A percentile compares a stretch with the other conserved stretches of the same genome.
These are phyloP conservation scores for Tillandsia leiboldiana DNA, from an alignment of 176 grass and related monocot species.

Conservation along the genomic window DNA sequence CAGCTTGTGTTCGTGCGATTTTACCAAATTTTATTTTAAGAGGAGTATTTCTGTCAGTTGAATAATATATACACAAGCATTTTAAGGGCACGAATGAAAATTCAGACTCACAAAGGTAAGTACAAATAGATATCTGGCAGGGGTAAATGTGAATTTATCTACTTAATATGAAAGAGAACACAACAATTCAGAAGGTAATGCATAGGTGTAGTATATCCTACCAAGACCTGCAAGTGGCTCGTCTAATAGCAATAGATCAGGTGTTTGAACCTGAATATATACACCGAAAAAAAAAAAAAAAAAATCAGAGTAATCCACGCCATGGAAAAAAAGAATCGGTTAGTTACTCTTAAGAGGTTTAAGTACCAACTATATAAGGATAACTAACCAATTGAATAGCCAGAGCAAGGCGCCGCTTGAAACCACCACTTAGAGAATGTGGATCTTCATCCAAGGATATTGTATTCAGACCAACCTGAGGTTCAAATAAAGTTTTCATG, in stretches of 20 bases:
- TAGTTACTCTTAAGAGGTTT: neutral
- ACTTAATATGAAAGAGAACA: constrained; percentile 9
- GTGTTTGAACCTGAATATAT: constrained; percentile 67
- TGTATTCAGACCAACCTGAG: constrained; percentile 61
- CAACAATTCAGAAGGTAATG: constrained; percentile 2
- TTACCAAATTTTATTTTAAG: too few relatives aligned
- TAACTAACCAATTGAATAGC: constrained; percentile 77
- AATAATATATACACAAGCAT: too few relatives aligned
- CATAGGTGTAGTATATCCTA: constrained; percentile 20
- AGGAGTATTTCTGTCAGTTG: too few relatives aligned
- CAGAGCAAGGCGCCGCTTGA: constrained; percentile 70
- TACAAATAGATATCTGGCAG: too few relatives aligned
- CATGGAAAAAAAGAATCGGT: too few relatives aligned
- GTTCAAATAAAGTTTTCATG: neutral
- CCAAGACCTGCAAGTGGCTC: constrained; percentile 79
- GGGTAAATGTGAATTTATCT: too few relatives aligned
- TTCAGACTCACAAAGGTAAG: too few relatives aligned
- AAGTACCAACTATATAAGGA: neutral
- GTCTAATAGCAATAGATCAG: constrained; percentile 79
- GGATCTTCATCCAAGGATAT: constrained; percentile 77
- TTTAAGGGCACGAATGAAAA: too few relatives aligned
- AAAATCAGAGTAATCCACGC: too few relatives aligned
- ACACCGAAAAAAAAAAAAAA: neutral
- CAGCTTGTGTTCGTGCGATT: too few relatives aligned
- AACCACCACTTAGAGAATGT: constrained; percentile 73